Conservation (phyloP, 257 asterid species). For the Fraxinus quadrangulata region DNA sequence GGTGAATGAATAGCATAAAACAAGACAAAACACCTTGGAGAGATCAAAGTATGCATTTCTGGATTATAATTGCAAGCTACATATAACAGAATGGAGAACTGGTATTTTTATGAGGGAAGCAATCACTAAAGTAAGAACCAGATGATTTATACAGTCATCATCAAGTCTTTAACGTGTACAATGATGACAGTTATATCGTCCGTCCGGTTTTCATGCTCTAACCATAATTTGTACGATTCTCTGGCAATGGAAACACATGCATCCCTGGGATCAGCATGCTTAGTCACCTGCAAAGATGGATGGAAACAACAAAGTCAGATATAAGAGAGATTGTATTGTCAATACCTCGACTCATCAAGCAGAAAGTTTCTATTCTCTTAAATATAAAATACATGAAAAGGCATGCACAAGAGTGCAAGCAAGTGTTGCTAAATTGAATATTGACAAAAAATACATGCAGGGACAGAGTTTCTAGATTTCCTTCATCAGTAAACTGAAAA, state of each 20-base stretch:
- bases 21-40: neutral
- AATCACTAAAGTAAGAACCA: constrained; percentile 40
- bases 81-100: neutral
- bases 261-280: constrained; percentile 68
- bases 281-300: constrained; percentile 52
- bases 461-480: neutral
- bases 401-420: neutral
- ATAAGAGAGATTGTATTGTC: neutral
- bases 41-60: no score
- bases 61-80: neutral
- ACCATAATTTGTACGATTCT: constrained; percentile 87
- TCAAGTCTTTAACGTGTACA: constrained; percentile 67
- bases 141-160: constrained; percentile 54
- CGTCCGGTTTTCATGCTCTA: constrained; percentile 87
- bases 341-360: neutral
- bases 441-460: no score
- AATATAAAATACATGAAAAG: neutral
- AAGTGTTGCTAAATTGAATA: neutral
- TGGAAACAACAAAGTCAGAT: constrained; percentile 20
- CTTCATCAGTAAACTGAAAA: neutral
- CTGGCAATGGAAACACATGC: constrained; percentile 83
- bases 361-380: neutral
- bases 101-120: constrained; percentile 30
- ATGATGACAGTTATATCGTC: constrained; percentile 91
- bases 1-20: neutral